Evolutionary conservation across 108 stramenopile genomes (phyloP).

Genomic region (Asterionellopsis glacialis): DNA sequence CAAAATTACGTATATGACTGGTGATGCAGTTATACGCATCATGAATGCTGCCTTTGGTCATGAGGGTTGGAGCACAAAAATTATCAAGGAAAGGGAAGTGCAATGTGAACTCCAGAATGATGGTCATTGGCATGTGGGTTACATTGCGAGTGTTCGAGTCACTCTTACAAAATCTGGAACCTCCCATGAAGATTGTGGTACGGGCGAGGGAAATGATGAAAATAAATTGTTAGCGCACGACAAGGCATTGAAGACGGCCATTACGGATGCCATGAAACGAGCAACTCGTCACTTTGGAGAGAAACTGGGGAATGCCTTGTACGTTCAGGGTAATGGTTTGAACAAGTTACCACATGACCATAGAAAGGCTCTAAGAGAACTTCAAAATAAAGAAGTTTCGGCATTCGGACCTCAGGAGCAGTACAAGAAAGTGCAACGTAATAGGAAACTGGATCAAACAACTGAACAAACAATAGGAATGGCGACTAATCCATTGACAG

Average conservation of each 20-base stretch:
- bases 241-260: conserved; percentile 38
- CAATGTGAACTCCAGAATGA: conserved; percentile 29
- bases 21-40: conserved; percentile 38
- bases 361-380: conserved; percentile 18
- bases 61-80: conserved; percentile 41
- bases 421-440: too few species aligned
- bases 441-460: too few species aligned
- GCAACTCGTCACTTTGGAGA: conserved; percentile 43
- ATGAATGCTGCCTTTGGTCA: conserved; percentile 47
- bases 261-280: conserved; percentile 45
- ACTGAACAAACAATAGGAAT: too few species aligned
- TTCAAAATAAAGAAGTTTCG: too few species aligned
- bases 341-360: conserved; percentile 26
- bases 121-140: conserved; percentile 36
- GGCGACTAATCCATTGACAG: too few species aligned
- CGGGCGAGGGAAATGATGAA: conserved; percentile 34
- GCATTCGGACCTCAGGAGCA: too few species aligned
- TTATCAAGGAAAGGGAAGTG: conserved; percentile 23
- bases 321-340: conserved; percentile 36
- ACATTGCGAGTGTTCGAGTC: conserved; percentile 31
- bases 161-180: conserved; percentile 19
- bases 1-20: conserved; percentile 34
- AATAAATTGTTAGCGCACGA: conserved; percentile 38
- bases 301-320: conserved; percentile 38
- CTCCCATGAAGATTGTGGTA: conserved; percentile 39